Conservation (phyloP, 257 asterid species). For the Salvia splendens region DNA sequence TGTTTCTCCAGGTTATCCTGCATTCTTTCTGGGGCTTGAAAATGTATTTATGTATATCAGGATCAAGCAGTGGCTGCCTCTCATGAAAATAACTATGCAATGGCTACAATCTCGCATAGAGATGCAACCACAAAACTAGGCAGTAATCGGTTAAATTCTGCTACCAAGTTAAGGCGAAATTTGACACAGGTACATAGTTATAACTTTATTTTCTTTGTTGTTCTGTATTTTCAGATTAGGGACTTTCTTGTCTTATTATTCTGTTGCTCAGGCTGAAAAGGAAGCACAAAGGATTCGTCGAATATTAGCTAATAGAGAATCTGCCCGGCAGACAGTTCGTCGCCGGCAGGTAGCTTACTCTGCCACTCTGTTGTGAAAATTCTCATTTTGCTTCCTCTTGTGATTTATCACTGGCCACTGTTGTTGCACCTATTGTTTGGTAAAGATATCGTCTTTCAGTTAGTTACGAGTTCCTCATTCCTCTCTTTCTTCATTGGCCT, state of each 20-base stretch:
- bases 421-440: background rate
- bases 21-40: conserved; percentile 27
- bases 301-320: conserved; percentile 76
- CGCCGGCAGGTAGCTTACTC: too few relatives aligned
- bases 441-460: too few relatives aligned
- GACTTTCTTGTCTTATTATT: background rate
- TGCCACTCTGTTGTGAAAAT: too few relatives aligned
- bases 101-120: conserved; percentile 12
- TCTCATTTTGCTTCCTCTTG: background rate
- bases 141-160: background rate
- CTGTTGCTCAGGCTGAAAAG: conserved; percentile 51
- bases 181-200: conserved; percentile 41
- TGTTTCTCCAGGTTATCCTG: conserved; percentile 4
- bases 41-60: conserved; percentile 35
- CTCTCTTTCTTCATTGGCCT: too few relatives aligned
- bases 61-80: conserved; percentile 23
- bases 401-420: background rate
- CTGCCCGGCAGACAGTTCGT: conserved; percentile 54
- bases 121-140: conserved; percentile 18
- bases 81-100: conserved; percentile 1
- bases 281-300: conserved; percentile 60
- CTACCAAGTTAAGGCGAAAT: conserved; percentile 9
- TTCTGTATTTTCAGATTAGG: background rate
- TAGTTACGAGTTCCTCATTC: too few relatives aligned
- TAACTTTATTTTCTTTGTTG: background rate